Percentiles rank a stretch among this genome's conserved stretches.
These are phyloP conservation scores for Phytophthora tentaculata DNA, from an alignment of 352 stramenopile genomes.

Conservation along the genomic window DNA sequence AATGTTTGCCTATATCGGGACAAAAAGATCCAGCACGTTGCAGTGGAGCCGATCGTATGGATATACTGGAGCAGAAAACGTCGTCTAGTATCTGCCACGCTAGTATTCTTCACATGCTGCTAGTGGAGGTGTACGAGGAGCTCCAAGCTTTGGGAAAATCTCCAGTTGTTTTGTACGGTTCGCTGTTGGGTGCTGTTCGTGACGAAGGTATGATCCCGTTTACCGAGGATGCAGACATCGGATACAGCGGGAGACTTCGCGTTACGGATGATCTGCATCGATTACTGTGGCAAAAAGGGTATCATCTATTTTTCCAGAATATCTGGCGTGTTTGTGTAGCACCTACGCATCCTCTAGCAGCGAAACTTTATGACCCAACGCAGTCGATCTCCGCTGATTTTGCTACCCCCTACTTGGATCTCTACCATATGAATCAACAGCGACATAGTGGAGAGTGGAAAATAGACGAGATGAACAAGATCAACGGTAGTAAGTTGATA, in stretches of 20 bases:
- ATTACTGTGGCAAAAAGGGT: conserved; percentile 42
- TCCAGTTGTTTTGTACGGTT: conserved; percentile 46
- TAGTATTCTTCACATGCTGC: conserved; percentile 59
- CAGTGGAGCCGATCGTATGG: conserved; percentile 45
- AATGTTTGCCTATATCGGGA: conserved; percentile 58
- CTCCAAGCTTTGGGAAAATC: conserved; percentile 25
- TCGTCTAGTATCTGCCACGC: conserved; percentile 64
- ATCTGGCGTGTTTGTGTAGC: conserved; percentile 53
- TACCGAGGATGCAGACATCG: conserved; percentile 57
- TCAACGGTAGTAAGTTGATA: too few species aligned
- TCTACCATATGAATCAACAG: too few species aligned
- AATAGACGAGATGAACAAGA: conserved; percentile 17
- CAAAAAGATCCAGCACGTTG: conserved; percentile 54
- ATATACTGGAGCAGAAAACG: conserved; percentile 28
- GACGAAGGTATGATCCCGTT: conserved; percentile 57
- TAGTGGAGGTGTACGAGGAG: conserved; percentile 60
- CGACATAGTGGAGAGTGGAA: too few species aligned
- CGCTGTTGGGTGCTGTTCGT: conserved; percentile 53
- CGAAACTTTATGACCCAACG: conserved; percentile 38
- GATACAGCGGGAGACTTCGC: conserved; percentile 29
- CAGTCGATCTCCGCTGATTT: conserved; percentile 17
- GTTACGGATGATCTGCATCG: conserved; percentile 13
- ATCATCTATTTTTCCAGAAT: conserved; percentile 50
- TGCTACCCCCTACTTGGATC: conserved; percentile 43
- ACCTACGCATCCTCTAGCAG: conserved; percentile 34